These are phyloP conservation scores for Cichorium intybus DNA, from an alignment of 140 eudicot species.

Conservation along the genomic window DNA sequence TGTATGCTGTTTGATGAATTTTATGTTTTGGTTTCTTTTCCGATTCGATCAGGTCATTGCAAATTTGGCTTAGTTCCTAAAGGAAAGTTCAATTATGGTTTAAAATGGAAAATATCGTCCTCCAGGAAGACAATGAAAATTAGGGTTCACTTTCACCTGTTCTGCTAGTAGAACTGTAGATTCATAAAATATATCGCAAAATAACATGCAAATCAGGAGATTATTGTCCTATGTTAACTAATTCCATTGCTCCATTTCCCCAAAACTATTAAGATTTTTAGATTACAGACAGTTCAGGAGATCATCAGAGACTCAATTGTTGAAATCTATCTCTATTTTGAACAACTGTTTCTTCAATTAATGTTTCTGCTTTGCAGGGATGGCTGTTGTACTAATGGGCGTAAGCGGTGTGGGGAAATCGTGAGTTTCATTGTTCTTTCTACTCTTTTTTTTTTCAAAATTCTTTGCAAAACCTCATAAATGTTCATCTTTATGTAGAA, in stretches of 20 bases:
- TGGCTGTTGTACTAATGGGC: constrained; percentile 79
- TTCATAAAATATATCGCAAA: neutral
- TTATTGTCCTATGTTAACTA: neutral
- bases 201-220: neutral
- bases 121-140: neutral
- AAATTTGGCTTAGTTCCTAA: neutral
- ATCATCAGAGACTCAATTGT: neutral
- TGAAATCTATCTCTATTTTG: neutral
- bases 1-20: neutral
- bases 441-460: neutral
- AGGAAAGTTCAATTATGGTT: neutral
- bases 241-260: neutral
- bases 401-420: constrained; percentile 96
- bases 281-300: neutral
- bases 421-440: constrained; percentile 46
- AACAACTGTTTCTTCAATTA: neutral
- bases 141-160: neutral
- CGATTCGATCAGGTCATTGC: neutral
- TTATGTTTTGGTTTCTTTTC: neutral
- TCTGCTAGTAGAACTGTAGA: neutral
- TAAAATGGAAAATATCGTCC: neutral
- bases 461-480: neutral
- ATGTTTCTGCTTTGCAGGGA: constrained; percentile 36
- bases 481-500: constrained; percentile 38
- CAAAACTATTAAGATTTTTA: neutral